These are phyloP conservation scores for Blastobotrys muscicola DNA, from an alignment of 805 yeast genomes.

Conservation along the genomic window DNA sequence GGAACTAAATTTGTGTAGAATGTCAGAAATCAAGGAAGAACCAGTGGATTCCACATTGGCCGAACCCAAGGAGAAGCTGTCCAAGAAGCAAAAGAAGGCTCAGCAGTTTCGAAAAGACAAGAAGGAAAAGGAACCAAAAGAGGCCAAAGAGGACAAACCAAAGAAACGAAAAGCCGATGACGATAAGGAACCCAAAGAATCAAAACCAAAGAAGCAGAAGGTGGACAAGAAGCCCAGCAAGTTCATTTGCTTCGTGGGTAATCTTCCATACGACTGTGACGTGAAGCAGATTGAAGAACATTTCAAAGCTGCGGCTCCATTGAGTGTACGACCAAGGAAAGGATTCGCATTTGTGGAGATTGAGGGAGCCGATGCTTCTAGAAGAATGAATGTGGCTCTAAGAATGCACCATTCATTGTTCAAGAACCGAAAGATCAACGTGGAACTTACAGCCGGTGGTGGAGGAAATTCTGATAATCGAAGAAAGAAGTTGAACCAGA, in stretches of 20 bases:
- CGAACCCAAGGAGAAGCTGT: slow-evolving; percentile 14
- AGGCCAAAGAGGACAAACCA: slow-evolving; percentile 10
- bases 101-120: slow-evolving; percentile 19
- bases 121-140: slow-evolving; percentile 8
- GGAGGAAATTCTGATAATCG: slow-evolving; percentile 76
- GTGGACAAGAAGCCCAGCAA: slow-evolving; percentile 27
- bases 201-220: slow-evolving; percentile 28
- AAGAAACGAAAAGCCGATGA: slow-evolving; percentile 6
- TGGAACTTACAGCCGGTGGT: slow-evolving; percentile 95
- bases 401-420: slow-evolving; percentile 70
- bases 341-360: slow-evolving; percentile 88
- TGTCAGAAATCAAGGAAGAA: not conserved
- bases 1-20: too few species aligned
- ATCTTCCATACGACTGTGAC: slow-evolving; percentile 65
- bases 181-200: slow-evolving; percentile 11
- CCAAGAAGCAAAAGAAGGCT: slow-evolving; percentile 26
- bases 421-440: slow-evolving; percentile 73
- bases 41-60: not conserved
- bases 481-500: slow-evolving; percentile 56
- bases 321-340: slow-evolving; percentile 60
- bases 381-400: slow-evolving; percentile 76
- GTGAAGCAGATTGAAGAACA: slow-evolving; percentile 57
- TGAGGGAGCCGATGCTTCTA: slow-evolving; percentile 56
- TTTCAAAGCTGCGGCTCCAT: slow-evolving; percentile 62
- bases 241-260: slow-evolving; percentile 83